Evolutionary conservation across 2,329 filamentous ascomycete genomes (phyloP).

Genomic region (Fusarium metavorans): DNA sequence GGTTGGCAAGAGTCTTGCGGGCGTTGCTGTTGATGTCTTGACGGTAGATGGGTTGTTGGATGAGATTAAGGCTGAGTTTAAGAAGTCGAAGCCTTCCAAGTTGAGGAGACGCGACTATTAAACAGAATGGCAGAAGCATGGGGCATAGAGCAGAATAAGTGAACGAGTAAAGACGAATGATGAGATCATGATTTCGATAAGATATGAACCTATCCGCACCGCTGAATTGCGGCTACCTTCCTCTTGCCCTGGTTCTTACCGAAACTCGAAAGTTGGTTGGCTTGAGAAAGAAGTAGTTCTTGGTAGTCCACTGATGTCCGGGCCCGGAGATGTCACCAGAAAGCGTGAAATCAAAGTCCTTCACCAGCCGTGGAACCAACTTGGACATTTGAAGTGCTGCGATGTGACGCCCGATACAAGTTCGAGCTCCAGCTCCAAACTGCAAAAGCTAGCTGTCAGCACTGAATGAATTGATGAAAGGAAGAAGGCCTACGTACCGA

Average conservation of each 20-base stretch:
- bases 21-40: conserved; percentile 61
- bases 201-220: no score
- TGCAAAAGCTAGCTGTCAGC: neutral
- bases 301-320: neutral
- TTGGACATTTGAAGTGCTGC: conserved; percentile 12
- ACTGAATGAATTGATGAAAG: accelerated
- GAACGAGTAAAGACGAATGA: neutral
- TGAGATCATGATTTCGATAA: neutral
- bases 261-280: neutral
- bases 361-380: neutral
- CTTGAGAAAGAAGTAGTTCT: conserved; percentile 5
- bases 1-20: conserved; percentile 62
- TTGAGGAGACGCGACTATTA: neutral
- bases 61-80: conserved; percentile 36
- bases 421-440: conserved; percentile 6
- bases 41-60: conserved; percentile 55
- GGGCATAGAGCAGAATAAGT: neutral
- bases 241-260: neutral
- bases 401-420: conserved; percentile 1
- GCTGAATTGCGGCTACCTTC: no score
- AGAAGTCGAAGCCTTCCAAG: conserved; percentile 24
- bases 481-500: neutral
- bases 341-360: neutral
- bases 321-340: neutral
- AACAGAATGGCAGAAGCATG: neutral